Percentiles rank a stretch among this genome's conserved stretches.
Conservation (phyloP, 2,329 filamentous ascomycete genomes). For the Scytalidium sp. region DNA sequence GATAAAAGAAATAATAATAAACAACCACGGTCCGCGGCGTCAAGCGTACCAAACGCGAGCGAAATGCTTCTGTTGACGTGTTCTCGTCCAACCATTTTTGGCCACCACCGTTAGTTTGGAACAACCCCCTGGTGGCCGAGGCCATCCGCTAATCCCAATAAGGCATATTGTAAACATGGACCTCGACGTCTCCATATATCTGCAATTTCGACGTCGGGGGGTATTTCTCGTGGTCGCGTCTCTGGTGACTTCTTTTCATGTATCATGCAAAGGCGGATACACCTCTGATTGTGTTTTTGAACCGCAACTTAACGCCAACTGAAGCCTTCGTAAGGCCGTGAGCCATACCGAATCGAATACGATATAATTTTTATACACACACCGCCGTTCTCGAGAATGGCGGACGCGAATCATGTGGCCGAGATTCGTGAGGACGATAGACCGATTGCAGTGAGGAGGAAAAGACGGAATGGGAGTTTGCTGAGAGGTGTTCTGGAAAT, state of each 20-base stretch:
- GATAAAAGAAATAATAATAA: not conserved
- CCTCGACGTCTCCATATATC: conserved; percentile 3
- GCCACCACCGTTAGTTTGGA: not conserved
- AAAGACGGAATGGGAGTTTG: conserved; percentile 41
- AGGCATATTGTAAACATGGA: conserved; percentile 46
- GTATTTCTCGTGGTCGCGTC: conserved; percentile 9
- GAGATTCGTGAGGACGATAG: conserved; percentile 37
- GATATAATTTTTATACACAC: not conserved
- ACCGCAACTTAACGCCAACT: not conserved
- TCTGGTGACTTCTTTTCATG: not conserved
- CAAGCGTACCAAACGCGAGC: not conserved
- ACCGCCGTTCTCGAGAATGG: conserved; percentile 12
- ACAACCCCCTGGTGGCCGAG: conserved; percentile 4
- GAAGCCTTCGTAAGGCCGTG: too few species aligned
- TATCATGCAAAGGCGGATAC: not conserved
- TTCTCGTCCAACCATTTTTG: conserved; percentile 9
- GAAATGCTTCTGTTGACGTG: conserved; percentile 6
- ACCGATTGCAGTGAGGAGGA: conserved; percentile 54
- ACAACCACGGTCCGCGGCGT: not conserved
- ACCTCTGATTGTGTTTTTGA: not conserved
- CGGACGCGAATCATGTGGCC: conserved; percentile 12
- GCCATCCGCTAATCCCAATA: conserved; percentile 32
- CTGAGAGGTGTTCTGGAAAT: conserved; percentile 8
- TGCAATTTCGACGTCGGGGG: conserved; percentile 5
- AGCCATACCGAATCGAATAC: not conserved